Evolutionary conservation across 129 eudicot species (phyloP).

Genomic region (Lactuca saligna): DNA sequence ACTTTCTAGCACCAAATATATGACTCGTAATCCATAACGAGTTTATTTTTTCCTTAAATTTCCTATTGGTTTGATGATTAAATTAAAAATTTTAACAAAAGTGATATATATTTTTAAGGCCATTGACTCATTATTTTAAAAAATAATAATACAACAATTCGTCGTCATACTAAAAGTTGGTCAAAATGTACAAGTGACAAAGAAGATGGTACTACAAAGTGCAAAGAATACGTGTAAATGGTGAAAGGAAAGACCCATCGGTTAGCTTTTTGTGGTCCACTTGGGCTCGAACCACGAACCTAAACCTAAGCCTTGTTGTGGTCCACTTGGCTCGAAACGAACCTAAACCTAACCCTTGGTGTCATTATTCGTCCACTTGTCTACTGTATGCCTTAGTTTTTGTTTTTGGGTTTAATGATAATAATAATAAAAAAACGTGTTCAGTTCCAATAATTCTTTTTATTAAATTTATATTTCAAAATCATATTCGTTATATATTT

Average conservation of each 20-base stretch:
- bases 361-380: conserved; percentile 22
- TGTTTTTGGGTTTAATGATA: background rate
- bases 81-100: too few species aligned
- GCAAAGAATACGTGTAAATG: background rate
- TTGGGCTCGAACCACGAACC: conserved; percentile 17
- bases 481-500: too few species aligned
- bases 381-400: conserved; percentile 19
- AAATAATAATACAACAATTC: background rate
- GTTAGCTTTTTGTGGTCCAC: conserved; percentile 15
- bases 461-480: too few species aligned
- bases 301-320: background rate
- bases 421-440: background rate
- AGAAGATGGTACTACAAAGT: too few species aligned
- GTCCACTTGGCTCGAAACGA: conserved; percentile 17
- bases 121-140: too few species aligned
- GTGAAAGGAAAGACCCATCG: background rate
- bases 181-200: conserved; percentile 13
- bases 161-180: background rate
- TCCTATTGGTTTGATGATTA: background rate
- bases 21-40: too few species aligned
- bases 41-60: too few species aligned
- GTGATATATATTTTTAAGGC: background rate
- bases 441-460: background rate
- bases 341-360: background rate
- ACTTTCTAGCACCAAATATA: background rate